A percentile compares a stretch with the other conserved stretches of the same genome.
Evolutionary conservation across 1,284 basidiomycete species (phyloP).

Genomic region (Malassezia vespertilionis): DNA sequence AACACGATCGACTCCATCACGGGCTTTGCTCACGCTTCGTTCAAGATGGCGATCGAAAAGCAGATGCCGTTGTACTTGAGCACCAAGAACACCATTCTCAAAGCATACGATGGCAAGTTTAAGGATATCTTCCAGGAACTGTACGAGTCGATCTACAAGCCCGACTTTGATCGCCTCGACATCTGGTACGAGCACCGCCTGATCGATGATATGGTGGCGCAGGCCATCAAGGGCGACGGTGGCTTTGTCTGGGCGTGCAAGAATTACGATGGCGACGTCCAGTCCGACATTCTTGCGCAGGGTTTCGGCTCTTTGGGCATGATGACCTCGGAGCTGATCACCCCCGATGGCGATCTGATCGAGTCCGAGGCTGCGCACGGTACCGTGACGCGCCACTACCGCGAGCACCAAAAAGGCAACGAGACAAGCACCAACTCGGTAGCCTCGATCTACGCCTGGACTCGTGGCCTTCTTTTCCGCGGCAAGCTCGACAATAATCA

Average conservation of each 20-base stretch:
- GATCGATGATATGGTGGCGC: conserved; percentile 63
- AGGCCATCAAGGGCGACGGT: conserved; percentile 87
- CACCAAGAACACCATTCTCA: conserved; percentile 48
- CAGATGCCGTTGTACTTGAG: conserved; percentile 63
- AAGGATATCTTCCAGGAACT: conserved; percentile 97
- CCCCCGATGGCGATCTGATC: conserved; percentile 82
- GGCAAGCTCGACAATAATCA: conserved; percentile 83
- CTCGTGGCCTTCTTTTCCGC: conserved; percentile 73
- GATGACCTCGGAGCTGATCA: conserved; percentile 96
- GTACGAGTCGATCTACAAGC: conserved; percentile 71
- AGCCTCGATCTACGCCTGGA: conserved; percentile 98
- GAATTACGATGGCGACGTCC: conserved; percentile 42
- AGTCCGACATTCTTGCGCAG: conserved; percentile 52
- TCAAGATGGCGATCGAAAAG: conserved; percentile 96
- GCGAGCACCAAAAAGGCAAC: conserved; percentile 81
- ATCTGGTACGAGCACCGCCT: conserved; percentile 94
- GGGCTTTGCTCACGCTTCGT: conserved; percentile 91
- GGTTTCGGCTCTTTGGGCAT: conserved; percentile 79
- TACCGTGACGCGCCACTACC: conserved; percentile 71
- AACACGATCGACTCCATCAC: conserved; percentile 59
- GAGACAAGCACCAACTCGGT: conserved; percentile 91
- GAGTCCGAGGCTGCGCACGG: conserved; percentile 59
- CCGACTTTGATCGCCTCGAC: conserved; percentile 65
- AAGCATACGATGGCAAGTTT: conserved; percentile 71
- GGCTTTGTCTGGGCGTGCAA: conserved; percentile 82